These are phyloP conservation scores for Emmonsiellopsis sp. DNA, from an alignment of 2,329 filamentous ascomycete species.

Conservation along the genomic window DNA sequence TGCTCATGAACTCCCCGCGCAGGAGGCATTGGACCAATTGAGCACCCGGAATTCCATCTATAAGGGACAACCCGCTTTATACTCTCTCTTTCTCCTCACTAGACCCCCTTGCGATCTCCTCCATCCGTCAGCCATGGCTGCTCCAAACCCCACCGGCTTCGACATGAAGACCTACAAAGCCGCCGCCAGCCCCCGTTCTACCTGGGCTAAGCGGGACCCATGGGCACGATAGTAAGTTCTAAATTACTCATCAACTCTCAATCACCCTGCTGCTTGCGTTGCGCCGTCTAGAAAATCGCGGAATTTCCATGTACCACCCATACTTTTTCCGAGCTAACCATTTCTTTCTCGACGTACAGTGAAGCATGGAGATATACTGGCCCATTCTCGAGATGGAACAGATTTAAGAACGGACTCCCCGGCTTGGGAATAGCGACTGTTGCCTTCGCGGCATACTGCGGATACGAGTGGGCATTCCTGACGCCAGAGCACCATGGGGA, in stretches of 20 bases:
- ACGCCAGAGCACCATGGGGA: constrained; percentile 55
- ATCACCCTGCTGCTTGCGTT: not conserved
- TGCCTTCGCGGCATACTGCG: constrained; percentile 82
- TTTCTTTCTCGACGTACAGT: constrained; percentile 39
- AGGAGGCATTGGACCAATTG: not conserved
- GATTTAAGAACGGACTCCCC: constrained; percentile 78
- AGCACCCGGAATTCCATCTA: not conserved
- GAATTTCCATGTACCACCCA: no score
- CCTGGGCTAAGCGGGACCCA: constrained; percentile 45
- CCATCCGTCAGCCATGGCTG: constrained; percentile 37
- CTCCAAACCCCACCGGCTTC: constrained; percentile 74
- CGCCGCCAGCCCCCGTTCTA: constrained; percentile 51
- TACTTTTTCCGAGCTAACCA: not conserved
- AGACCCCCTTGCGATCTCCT: not conserved
- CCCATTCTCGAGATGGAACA: constrained; percentile 77
- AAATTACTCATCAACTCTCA: not conserved
- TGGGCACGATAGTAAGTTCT: constrained; percentile 51
- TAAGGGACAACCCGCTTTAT: not conserved
- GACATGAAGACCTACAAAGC: constrained; percentile 71
- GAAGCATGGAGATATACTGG: constrained; percentile 93
- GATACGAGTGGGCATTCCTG: constrained; percentile 80
- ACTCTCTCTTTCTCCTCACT: not conserved
- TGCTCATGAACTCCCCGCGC: constrained; percentile 2
- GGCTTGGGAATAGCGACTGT: constrained; percentile 87
- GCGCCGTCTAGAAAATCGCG: not conserved